Evolutionary conservation across 2,329 filamentous ascomycete genomes (phyloP), one percentile per base, ranked within the genome.

Genomic region (Alternaria rosae): DNA sequence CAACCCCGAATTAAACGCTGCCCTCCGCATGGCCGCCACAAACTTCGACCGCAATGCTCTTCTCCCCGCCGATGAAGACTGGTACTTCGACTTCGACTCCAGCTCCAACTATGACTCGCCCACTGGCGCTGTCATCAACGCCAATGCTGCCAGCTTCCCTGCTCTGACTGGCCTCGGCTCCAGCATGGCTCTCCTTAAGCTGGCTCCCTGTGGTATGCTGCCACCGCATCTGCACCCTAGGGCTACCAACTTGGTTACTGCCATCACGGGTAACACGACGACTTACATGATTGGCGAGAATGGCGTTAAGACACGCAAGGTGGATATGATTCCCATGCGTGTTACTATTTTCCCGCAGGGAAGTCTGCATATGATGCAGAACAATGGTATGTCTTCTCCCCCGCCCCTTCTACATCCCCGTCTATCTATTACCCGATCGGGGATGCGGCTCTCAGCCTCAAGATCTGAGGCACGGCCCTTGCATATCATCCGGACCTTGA

Each of bases 241-340:
- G 7, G 85, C 82, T 3, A 78, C 79, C 21, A 86, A 86, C 64
- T 79, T 81, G 38, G 84, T 86, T 12, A 79, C 85, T 6, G 80
- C 81, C 0, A 74, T 85, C 20, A 71, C 75, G 17, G 84, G 84
- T n/a, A 83, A 80, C 41, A 85, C 82, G 6, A 81, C 81, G 43
- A 86, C 83, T 10, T 86, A 79, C 70, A 86, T 86, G 83, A 79
- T 82, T 44, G 77, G 81, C 55, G 84, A 86, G 71, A 86, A 86
- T 59, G 84, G 83, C 3, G 83, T 82, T 0, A 74, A 75, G 9
- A 75, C 80, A 2, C 77, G 85, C 5, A 77, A 67, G 30, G 77
- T 80, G 15, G 78, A 75, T 1, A 74, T 86, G 38, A 78, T 72
- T 4, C 77, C 82, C 1, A 81, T 82, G 17, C 78, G 82, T 62